phyloP scores from a whole-genome alignment of 208 protist species.

The Leishmania amazonensis region DNA sequence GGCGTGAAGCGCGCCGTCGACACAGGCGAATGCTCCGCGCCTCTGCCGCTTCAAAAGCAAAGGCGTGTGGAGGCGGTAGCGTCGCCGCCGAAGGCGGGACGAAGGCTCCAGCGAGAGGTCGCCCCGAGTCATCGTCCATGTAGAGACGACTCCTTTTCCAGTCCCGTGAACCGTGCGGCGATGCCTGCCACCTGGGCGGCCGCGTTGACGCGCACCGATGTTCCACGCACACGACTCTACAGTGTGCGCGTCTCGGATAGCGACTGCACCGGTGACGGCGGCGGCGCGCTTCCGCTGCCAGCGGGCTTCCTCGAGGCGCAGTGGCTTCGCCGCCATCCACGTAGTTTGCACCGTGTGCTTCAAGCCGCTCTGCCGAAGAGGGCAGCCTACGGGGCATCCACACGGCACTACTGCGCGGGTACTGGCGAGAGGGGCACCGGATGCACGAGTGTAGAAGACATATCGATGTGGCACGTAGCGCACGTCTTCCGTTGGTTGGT shows the following conservation, averaged over 20 bases:
- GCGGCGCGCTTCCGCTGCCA: slow-evolving; percentile 4
- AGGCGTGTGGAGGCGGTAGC: neutral
- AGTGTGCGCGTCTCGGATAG: neutral
- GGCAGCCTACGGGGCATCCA: neutral
- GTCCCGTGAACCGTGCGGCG: neutral
- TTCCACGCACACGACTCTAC: slow-evolving; percentile 22
- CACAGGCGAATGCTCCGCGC: neutral
- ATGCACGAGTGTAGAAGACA: neutral
- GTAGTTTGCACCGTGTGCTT: slow-evolving; percentile 8
- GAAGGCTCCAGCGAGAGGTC: neutral
- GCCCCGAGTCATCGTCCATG: neutral
- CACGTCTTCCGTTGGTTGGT: slow-evolving; percentile 29
- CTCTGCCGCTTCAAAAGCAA: neutral
- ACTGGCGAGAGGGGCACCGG: neutral
- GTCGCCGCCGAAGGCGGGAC: neutral
- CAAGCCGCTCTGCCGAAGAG: slow-evolving; percentile 8
- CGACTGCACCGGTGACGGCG: neutral
- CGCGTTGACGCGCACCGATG: slow-evolving; percentile 12
- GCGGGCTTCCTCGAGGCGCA: slow-evolving; percentile 10
- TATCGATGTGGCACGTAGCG: slow-evolving; percentile 15
- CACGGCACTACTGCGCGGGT: neutral
- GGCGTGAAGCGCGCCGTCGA: neutral
- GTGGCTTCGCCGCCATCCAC: slow-evolving; percentile 25
- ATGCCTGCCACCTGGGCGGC: slow-evolving; percentile 5
- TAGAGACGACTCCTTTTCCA: neutral